phyloP scores from a whole-genome alignment of 805 yeast species.

The Priceomyces medius region DNA sequence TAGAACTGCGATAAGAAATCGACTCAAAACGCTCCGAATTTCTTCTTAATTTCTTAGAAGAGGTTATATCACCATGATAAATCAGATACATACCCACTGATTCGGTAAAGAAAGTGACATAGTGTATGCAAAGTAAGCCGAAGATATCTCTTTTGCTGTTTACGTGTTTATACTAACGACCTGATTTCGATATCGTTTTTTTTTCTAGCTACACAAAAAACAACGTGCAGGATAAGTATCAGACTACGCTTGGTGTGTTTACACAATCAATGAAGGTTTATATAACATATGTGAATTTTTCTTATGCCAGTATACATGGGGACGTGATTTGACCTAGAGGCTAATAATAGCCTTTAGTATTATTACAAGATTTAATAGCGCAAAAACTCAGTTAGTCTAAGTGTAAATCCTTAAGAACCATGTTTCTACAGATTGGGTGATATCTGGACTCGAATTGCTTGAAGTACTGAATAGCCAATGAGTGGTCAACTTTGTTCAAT shows the following conservation, averaged over 20 bases:
- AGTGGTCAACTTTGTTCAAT: slow-evolving; percentile 61
- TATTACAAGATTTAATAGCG: neutral
- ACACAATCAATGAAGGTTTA: too few relatives aligned
- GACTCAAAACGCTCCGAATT: neutral
- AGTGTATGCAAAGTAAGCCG: slow-evolving; percentile 7
- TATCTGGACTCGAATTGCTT: slow-evolving; percentile 55
- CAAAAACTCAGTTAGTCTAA: slow-evolving; percentile 11
- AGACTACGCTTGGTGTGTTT: too few relatives aligned
- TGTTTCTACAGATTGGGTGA: slow-evolving; percentile 80
- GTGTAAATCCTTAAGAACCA: slow-evolving; percentile 83
- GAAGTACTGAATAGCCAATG: slow-evolving; percentile 67
- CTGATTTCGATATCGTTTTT: neutral
- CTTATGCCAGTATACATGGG: too few relatives aligned
- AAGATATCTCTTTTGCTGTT: neutral
- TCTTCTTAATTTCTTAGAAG: neutral
- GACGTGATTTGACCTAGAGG: too few relatives aligned
- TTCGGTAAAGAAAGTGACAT: slow-evolving; percentile 38
- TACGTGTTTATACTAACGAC: slow-evolving; percentile 4
- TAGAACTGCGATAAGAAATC: neutral
- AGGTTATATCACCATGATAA: neutral
- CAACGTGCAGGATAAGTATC: too few relatives aligned
- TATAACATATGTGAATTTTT: too few relatives aligned
- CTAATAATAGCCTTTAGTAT: too few relatives aligned
- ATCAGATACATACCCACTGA: slow-evolving; percentile 35
- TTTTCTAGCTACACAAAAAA: neutral